A percentile compares a stretch with the other conserved stretches of the same genome.
These are phyloP conservation scores for Penicillium verrucosum DNA, from an alignment of 2,329 filamentous ascomycete species.

Conservation along the genomic window DNA sequence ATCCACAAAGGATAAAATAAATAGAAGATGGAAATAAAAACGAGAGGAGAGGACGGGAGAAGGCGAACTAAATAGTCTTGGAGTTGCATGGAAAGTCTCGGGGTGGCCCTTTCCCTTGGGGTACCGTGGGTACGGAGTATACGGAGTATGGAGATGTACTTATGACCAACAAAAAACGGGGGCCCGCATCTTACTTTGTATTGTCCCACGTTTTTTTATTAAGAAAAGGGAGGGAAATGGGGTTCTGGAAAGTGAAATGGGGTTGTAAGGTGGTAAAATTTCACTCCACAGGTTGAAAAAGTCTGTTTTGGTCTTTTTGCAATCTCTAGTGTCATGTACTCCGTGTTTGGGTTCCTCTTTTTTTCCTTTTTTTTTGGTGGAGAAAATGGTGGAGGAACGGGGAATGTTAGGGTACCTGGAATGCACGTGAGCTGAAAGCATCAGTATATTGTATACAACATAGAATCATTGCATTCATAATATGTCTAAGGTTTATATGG, in stretches of 20 bases:
- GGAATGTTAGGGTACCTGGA: slow-evolving; percentile 9
- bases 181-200: slow-evolving; percentile 29
- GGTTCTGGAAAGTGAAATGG: neutral
- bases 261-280: slow-evolving; percentile 21
- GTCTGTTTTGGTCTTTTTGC: neutral
- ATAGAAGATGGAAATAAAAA: neutral
- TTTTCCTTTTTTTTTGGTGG: slow-evolving; percentile 9
- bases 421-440: slow-evolving; percentile 20
- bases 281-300: slow-evolving; percentile 23
- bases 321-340: slow-evolving; percentile 16
- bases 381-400: slow-evolving; percentile 26
- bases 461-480: neutral
- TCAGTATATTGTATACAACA: neutral
- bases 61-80: slow-evolving; percentile 26
- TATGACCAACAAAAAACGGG: slow-evolving; percentile 23
- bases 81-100: neutral
- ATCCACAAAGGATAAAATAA: slow-evolving; percentile 2
- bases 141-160: neutral
- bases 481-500: neutral
- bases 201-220: slow-evolving; percentile 22
- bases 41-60: slow-evolving; percentile 10
- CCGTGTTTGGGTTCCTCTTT: slow-evolving; percentile 20
- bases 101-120: slow-evolving; percentile 16
- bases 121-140: slow-evolving; percentile 13
- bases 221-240: slow-evolving; percentile 8